These are phyloP conservation scores for Styphnolobium japonicum DNA, from an alignment of 306 rosid genomes.

Conservation along the genomic window DNA sequence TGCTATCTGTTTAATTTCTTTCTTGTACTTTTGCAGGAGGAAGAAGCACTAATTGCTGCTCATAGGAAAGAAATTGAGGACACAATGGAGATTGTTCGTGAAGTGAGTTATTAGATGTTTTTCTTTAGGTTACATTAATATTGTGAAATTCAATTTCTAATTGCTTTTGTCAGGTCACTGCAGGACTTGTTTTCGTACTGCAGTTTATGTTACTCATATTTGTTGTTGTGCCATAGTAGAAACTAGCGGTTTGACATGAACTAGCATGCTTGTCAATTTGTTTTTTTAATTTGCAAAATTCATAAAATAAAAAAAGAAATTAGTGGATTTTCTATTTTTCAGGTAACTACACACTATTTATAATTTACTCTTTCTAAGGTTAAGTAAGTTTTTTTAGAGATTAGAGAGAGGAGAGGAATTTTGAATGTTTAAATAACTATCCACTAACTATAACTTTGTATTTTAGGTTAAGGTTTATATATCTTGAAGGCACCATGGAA, in stretches of 20 bases:
- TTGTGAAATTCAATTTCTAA: neutral
- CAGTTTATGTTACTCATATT: neutral
- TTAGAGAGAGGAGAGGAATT: neutral
- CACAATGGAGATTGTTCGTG: slow-evolving; percentile 99
- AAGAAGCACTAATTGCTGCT: slow-evolving; percentile 94
- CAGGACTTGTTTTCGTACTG: neutral
- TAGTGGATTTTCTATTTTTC: neutral
- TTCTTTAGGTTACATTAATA: neutral
- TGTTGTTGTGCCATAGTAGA: neutral
- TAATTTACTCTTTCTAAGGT: no score
- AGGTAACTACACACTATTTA: neutral
- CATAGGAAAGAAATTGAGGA: slow-evolving; percentile 98
- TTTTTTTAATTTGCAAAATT: no score
- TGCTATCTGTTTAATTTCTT: slow-evolving; percentile 21
- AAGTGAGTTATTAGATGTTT: slow-evolving; percentile 56
- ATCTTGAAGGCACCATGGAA: neutral
- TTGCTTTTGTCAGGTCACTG: neutral
- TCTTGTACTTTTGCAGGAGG: slow-evolving; percentile 63
- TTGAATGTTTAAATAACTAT: neutral
- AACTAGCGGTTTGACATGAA: neutral
- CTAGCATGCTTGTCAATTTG: neutral
- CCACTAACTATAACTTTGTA: no score
- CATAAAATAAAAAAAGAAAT: neutral
- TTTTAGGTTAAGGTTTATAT: neutral
- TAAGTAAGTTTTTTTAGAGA: neutral